These are phyloP conservation scores for Metschnikowia proteae DNA, from an alignment of 805 yeast genomes.

Conservation along the genomic window DNA sequence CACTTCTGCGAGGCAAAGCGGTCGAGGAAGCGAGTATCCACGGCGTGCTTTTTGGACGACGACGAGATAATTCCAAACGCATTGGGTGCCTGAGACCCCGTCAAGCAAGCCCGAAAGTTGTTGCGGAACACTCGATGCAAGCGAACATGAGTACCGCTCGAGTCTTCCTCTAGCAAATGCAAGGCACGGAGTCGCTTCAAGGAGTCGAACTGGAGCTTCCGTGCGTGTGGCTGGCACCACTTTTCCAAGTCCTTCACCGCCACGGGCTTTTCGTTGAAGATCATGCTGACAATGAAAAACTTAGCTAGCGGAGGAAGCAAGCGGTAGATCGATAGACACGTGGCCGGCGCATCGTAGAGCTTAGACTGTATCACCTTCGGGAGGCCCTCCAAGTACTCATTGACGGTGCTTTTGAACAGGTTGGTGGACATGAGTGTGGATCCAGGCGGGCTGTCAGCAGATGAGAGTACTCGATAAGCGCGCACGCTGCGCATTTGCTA, in stretches of 20 bases:
- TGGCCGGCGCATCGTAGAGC: slow-evolving; percentile 80
- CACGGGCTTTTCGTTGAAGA: slow-evolving; percentile 74
- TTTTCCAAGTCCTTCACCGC: slow-evolving; percentile 63
- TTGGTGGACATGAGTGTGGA: slow-evolving; percentile 3
- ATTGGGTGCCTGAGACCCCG: slow-evolving; percentile 65
- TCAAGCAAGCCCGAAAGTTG: slow-evolving; percentile 76
- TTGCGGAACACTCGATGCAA: slow-evolving; percentile 71
- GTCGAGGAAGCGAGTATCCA: slow-evolving; percentile 66
- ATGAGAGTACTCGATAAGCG: not conserved
- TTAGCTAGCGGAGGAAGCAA: slow-evolving; percentile 86
- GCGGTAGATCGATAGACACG: slow-evolving; percentile 90
- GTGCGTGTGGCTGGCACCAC: slow-evolving; percentile 67
- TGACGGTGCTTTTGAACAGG: slow-evolving; percentile 66
- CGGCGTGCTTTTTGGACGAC: slow-evolving; percentile 48
- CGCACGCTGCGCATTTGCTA: not conserved
- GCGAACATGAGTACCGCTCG: slow-evolving; percentile 43
- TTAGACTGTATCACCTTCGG: slow-evolving; percentile 83
- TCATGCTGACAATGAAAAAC: slow-evolving; percentile 79
- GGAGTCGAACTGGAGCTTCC: slow-evolving; percentile 67
- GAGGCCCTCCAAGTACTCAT: slow-evolving; percentile 83
- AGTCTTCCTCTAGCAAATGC: slow-evolving; percentile 67
- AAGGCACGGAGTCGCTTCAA: slow-evolving; percentile 70
- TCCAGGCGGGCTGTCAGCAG: not conserved
- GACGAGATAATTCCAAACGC: slow-evolving; percentile 76
- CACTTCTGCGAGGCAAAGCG: slow-evolving; percentile 81